Evolutionary conservation across 2,329 filamentous ascomycete species (phyloP), one percentile per base, ranked within the genome.

Genomic region (Bertia moriformis): DNA sequence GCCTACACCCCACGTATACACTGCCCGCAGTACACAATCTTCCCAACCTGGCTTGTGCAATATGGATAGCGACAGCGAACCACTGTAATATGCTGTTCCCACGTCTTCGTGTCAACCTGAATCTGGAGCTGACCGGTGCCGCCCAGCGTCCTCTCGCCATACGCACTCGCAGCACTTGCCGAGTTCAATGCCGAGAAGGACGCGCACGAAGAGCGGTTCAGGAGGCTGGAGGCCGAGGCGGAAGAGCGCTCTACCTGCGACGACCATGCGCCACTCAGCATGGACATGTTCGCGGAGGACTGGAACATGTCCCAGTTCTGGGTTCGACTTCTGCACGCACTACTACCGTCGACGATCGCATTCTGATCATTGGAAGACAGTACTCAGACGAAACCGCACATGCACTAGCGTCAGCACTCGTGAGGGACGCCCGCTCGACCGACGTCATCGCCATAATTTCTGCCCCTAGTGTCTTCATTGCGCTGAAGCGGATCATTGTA

Each of bases 291-390:
- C 49, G 66, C 67, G 1, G 84, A 89, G 57, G 79, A 89, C 56
- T 91, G 84, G 84, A 84, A 88, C 51, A 72, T 80, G 50, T 81
- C 73, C 44, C 83, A 89, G 58, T 91, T 91, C 51, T 91, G 84
- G 83, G 78, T 83, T 10, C n/a, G 22, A 10, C n/a, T n/a, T n/a
- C n/a, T n/a, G n/a, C n/a, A n/a, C n/a, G n/a, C n/a, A n/a, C 3
- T 27, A n/a, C 38, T 18, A 29, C 15, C 18, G 38, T 29, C 38
- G 27, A 38, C 32, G 14, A 39, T 19, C 20, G 30, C 22, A 17
- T 14, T 19, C 38, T 38, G 19, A 39, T 18, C 18, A 10, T 13
- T 18, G 13, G 14, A 22, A 18, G n/a, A n/a, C 45, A 81, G 78
- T 86, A 85, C 53, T 75, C 73, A 5, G 77, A 87, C 39, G 71